phyloP scores from a whole-genome alignment of 106 monocot genomes.

The Platanthera zijinensis region DNA sequence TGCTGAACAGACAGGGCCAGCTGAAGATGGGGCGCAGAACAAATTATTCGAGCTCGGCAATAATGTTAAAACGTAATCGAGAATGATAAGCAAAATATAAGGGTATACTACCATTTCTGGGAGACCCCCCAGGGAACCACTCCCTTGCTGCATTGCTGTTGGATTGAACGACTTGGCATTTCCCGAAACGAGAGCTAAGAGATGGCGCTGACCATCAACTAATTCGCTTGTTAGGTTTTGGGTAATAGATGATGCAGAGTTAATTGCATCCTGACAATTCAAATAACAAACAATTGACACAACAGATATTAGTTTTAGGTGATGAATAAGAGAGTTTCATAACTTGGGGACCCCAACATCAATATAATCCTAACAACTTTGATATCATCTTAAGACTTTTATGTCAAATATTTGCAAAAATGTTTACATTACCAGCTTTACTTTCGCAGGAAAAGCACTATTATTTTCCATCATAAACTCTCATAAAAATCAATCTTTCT shows the following conservation, averaged over 20 bases:
- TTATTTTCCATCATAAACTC: no score
- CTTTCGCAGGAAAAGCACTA: no score
- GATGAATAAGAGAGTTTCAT: not conserved
- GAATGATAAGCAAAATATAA: not conserved
- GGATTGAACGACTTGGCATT: conserved; percentile 49
- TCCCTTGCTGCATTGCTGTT: conserved; percentile 41
- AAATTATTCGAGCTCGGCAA: not conserved
- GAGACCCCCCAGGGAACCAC: conserved; percentile 36
- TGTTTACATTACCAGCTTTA: no score
- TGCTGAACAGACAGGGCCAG: conserved; percentile 33
- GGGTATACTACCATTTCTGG: conserved; percentile 37
- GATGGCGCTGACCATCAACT: conserved; percentile 66
- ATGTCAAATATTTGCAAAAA: no score
- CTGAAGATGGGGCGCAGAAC: not conserved
- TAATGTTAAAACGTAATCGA: not conserved
- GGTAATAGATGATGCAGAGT: conserved; percentile 65
- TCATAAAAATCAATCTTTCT: no score
- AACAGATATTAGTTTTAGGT: not conserved
- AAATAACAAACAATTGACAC: not conserved
- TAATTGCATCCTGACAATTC: conserved; percentile 61
- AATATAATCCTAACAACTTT: not conserved
- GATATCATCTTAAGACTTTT: no score
- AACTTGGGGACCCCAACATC: not conserved
- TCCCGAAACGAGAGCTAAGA: conserved; percentile 50
- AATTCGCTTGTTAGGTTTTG: conserved; percentile 61